Evolutionary conservation across 345 rosid species (phyloP), one percentile per base, ranked within the genome.

Genomic region (Eucalyptus marginata): DNA sequence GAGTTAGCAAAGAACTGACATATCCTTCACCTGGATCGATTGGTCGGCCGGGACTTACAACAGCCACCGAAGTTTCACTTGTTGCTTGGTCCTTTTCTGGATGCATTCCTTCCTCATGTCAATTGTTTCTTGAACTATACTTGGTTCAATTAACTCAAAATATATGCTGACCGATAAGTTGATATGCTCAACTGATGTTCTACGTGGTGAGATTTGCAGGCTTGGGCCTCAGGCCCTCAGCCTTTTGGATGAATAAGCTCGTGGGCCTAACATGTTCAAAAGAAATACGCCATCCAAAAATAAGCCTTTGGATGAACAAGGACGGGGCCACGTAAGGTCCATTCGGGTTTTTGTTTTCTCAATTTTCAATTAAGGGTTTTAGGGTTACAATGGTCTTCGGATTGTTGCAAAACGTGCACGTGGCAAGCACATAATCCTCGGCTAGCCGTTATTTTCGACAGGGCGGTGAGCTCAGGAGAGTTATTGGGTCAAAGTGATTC

Each of bases 51-150:
- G 47, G 47, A 22, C 47, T 40, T 11, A 10, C 29, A 3, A 20
- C 83, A 10, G 83, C 40, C 13, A 0, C 29, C 14, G 5, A 40
- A 76, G 47, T 0, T 20, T 20, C 5, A 0, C 25, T 18, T 20
- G 40, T 36, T 40, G 25, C 29, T 43, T 2, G 29, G 15, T 43
- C 83, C 47, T 76, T 2, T 76, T 20, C 47, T 76, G 83, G 83
- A 40, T 44, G 83, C 47, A 20, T 76, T 76, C 83, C 83, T 76
- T 20, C 29, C 83, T 40, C 83, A 36, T 76, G 47, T 40, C 83
- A 40, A 40, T 40, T 10, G 47, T 76, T 76, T 76, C 47, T 76
- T 36, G 47, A 40, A 40, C 47, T 40, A 12, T 11, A 76, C 7
- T 76, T 20, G 43, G 83, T 20, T 76, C 13, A 36, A 76, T 40